Evolutionary conservation across 495 filamentous ascomycete genomes (phyloP).

Genomic region (Letharia columbiana): DNA sequence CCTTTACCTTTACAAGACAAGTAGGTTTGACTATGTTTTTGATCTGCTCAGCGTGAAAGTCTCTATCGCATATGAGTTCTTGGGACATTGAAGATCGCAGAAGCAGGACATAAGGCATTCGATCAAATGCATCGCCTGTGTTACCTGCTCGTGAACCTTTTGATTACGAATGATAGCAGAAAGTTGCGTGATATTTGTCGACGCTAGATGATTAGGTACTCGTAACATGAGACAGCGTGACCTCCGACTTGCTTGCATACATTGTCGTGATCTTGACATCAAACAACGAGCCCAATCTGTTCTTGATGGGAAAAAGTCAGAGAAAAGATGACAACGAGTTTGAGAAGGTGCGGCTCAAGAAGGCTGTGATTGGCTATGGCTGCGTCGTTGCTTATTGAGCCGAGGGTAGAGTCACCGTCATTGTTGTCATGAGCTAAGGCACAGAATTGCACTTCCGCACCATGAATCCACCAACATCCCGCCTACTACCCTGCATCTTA

Average conservation of each 20-base stretch:
- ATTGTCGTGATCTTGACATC: neutral
- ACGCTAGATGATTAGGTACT: neutral
- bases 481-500: no score
- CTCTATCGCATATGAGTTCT: neutral
- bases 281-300: neutral
- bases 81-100: neutral
- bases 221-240: neutral
- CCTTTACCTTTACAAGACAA: no score
- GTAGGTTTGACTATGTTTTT: neutral
- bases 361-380: neutral
- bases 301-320: neutral
- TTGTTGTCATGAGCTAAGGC: neutral
- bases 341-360: neutral
- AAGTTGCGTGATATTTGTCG: neutral
- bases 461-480: no score
- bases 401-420: neutral
- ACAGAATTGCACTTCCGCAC: neutral
- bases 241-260: neutral
- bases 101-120: neutral
- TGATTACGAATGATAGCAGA: neutral
- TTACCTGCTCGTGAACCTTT: neutral
- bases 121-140: neutral
- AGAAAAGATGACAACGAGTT: neutral
- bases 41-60: neutral
- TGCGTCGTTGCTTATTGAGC: neutral